phyloP scores from a whole-genome alignment of 768 basidiomycete species.

The Saitozyma sp. region DNA sequence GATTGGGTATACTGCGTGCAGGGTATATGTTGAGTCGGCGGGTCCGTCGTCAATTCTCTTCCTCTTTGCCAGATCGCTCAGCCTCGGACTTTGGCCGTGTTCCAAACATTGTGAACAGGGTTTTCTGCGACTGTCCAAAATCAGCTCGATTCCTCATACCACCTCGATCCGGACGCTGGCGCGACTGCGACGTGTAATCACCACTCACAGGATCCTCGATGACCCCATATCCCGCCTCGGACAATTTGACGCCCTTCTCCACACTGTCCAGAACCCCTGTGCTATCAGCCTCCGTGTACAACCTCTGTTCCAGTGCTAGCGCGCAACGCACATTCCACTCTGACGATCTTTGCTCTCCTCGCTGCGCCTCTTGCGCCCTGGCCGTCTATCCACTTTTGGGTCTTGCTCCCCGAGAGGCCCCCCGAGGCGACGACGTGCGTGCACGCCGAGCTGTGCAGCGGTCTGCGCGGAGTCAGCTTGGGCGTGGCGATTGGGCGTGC shows the following conservation, averaged over 20 bases:
- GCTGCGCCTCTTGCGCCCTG: conserved; percentile 34
- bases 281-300: not conserved
- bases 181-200: not conserved
- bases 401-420: conserved; percentile 39
- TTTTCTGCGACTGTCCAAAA: not conserved
- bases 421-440: conserved; percentile 46
- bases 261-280: conserved; percentile 43
- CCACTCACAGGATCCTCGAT: conserved; percentile 40
- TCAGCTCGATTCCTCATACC: not conserved
- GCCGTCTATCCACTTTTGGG: conserved; percentile 47
- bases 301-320: not conserved
- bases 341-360: conserved; percentile 38
- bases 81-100: conserved; percentile 22
- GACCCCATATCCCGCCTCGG: conserved; percentile 40
- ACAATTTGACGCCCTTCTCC: conserved; percentile 30
- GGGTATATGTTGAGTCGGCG: not conserved
- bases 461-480: conserved; percentile 10
- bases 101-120: conserved; percentile 30
- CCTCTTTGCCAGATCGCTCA: not conserved
- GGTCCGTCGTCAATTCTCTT: too few relatives aligned
- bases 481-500: too few relatives aligned
- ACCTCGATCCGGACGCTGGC: too few relatives aligned
- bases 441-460: conserved; percentile 30
- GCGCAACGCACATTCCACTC: conserved; percentile 37
- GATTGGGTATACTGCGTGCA: not conserved